A percentile compares a stretch with the other conserved stretches of the same genome.
Conservation (phyloP, 2,329 filamentous ascomycete species). For the Teratosphaeriaceae sp. region DNA sequence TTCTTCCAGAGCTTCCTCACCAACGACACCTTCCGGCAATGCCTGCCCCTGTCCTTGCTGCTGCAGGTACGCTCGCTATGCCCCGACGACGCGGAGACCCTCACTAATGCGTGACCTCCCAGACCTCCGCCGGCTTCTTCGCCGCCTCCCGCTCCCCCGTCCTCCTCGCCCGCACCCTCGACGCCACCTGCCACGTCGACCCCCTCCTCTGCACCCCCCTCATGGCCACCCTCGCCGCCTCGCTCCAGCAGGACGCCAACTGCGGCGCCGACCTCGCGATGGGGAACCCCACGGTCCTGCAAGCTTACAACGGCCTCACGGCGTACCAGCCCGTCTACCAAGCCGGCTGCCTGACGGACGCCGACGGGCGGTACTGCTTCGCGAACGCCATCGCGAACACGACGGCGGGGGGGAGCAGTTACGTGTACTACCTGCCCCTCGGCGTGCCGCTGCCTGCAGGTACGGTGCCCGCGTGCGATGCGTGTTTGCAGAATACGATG, state of each 20-base stretch:
- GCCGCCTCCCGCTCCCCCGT: constrained; percentile 64
- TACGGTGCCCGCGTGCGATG: constrained; percentile 65
- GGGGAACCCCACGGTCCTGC: constrained; percentile 62
- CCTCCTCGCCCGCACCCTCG: constrained; percentile 68
- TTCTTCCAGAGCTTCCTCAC: constrained; percentile 65
- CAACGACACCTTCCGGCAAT: constrained; percentile 61
- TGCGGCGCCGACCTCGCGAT: constrained; percentile 65
- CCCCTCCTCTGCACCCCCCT: constrained; percentile 57
- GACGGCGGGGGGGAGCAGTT: constrained; percentile 62
- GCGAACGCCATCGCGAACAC: constrained; percentile 76
- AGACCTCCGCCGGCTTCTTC: constrained; percentile 85
- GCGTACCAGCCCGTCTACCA: constrained; percentile 73
- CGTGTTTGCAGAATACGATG: constrained; percentile 77
- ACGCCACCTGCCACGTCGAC: constrained; percentile 68
- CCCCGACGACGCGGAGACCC: background rate
- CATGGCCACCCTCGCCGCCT: constrained; percentile 57
- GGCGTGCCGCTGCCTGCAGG: constrained; percentile 63
- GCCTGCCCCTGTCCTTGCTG: constrained; percentile 78
- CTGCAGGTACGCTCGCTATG: constrained; percentile 54
- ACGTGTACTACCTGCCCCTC: constrained; percentile 80
- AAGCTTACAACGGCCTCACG: constrained; percentile 68
- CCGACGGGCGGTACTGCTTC: constrained; percentile 58
- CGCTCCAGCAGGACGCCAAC: constrained; percentile 55
- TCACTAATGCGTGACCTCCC: constrained; percentile 9
- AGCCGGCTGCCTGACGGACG: constrained; percentile 69